phyloP scores from a whole-genome alignment of 345 rosid genomes.

The Pistacia integerrima region DNA sequence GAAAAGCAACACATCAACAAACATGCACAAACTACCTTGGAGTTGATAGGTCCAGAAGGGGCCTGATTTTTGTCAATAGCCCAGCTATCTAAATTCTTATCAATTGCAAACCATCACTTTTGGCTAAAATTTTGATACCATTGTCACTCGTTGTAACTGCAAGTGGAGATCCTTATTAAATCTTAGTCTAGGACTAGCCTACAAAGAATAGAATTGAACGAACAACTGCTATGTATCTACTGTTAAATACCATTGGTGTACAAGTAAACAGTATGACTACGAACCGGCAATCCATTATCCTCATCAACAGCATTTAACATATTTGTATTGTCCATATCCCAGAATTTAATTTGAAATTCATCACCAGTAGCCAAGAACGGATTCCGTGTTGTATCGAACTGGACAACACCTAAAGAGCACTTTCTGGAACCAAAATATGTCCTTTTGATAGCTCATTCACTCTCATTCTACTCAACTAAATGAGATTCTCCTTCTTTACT shows the following conservation, averaged over 20 bases:
- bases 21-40: conserved; percentile 36
- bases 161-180: conserved; percentile 60
- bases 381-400: conserved; percentile 68
- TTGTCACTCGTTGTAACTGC: conserved; percentile 63
- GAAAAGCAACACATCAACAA: background rate
- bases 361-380: conserved; percentile 70
- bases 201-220: conserved; percentile 17
- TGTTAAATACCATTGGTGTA: background rate
- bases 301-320: conserved; percentile 52
- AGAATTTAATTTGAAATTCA: conserved; percentile 59
- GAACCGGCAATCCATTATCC: conserved; percentile 64
- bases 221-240: background rate
- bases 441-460: conserved; percentile 61
- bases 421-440: conserved; percentile 61
- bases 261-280: conserved; percentile 13
- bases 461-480: conserved; percentile 74
- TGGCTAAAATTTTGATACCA: conserved; percentile 59
- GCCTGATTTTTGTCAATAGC: conserved; percentile 42
- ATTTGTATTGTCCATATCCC: conserved; percentile 65
- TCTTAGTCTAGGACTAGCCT: conserved; percentile 64
- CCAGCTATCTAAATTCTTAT: conserved; percentile 44
- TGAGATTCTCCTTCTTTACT: conserved; percentile 70
- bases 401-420: conserved; percentile 56
- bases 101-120: conserved; percentile 47
- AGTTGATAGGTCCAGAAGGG: conserved; percentile 44